Percentiles rank a stretch among this genome's conserved stretches.
Evolutionary conservation across 352 stramenopile genomes (phyloP).

Genomic region (Phytophthora meadii): DNA sequence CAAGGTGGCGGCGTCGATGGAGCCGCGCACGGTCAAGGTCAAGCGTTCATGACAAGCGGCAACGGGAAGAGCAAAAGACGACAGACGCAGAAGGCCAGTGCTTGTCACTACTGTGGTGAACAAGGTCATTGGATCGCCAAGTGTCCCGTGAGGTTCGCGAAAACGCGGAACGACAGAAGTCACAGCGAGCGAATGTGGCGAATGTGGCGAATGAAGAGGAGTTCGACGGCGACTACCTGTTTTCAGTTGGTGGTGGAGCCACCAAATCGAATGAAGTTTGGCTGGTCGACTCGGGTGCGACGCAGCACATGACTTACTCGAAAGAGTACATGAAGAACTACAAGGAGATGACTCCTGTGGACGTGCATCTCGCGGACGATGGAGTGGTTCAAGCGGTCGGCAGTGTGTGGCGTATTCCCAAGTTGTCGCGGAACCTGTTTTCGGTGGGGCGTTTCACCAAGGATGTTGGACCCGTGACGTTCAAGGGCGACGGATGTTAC

Average conservation of each 20-base stretch:
- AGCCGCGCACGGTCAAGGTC: constrained; percentile 3
- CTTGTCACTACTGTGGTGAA: too few relatives aligned
- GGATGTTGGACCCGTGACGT: constrained; percentile 15
- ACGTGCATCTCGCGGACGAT: constrained; percentile 30
- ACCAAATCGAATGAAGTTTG: constrained; percentile 20
- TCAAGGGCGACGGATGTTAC: constrained; percentile 20
- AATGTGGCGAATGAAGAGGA: not conserved
- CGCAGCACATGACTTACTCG: constrained; percentile 30
- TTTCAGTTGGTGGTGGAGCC: constrained; percentile 7
- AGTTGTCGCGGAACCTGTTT: constrained; percentile 21
- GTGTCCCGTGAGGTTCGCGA: too few relatives aligned
- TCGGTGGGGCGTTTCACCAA: constrained; percentile 22
- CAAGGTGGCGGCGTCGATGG: constrained; percentile 7
- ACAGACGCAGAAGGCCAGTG: constrained; percentile 7
- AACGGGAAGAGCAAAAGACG: constrained; percentile 4
- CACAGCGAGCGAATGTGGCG: too few relatives aligned
- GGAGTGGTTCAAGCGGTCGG: constrained; percentile 4
- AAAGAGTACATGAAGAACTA: constrained; percentile 30
- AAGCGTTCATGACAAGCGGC: constrained; percentile 9
- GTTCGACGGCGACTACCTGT: constrained; percentile 13
- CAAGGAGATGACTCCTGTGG: constrained; percentile 9
- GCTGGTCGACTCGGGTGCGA: constrained; percentile 38
- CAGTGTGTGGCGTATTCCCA: constrained; percentile 16
- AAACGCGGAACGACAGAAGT: too few relatives aligned
- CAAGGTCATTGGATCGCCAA: too few relatives aligned